A percentile compares a stretch with the other conserved stretches of the same genome.
Conservation (phyloP, 805 yeast genomes). For the Candida khao-thaluensis region DNA sequence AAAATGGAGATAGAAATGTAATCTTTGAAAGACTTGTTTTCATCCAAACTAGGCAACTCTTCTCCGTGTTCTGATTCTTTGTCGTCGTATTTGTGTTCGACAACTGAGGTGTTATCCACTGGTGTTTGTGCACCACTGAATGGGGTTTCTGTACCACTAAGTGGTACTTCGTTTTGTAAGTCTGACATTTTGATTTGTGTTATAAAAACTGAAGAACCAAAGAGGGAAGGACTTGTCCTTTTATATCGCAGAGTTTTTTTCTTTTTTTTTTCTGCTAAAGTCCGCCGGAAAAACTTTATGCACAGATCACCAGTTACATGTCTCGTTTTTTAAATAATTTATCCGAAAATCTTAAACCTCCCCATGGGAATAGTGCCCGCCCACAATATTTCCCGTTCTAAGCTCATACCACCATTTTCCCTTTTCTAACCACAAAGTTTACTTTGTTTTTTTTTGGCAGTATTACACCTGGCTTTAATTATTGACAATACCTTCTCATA, state of each 20-base stretch:
- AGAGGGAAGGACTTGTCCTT: neutral
- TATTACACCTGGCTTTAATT: no score
- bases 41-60: conserved; percentile 21
- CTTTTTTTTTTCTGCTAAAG: no score
- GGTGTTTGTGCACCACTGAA: conserved; percentile 19
- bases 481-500: no score
- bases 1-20: conserved; percentile 33
- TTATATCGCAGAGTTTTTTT: no score
- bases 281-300: conserved; percentile 9
- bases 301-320: conserved; percentile 7
- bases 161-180: neutral
- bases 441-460: no score
- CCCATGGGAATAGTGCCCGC: conserved; percentile 8
- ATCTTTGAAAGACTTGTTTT: conserved; percentile 29
- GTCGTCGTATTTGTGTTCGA: conserved; percentile 16
- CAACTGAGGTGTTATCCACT: conserved; percentile 16
- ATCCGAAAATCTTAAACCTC: conserved; percentile 2
- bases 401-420: conserved; percentile 3
- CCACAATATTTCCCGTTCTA: neutral
- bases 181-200: conserved; percentile 4
- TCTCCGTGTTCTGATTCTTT: conserved; percentile 3
- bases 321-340: no score
- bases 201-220: neutral
- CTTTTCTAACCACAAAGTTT: no score
- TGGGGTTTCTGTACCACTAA: conserved; percentile 12